Percentiles rank a stretch among this genome's conserved stretches.
These are phyloP conservation scores for Lepidium campestre DNA, from an alignment of 441 rosid species.

Conservation along the genomic window DNA sequence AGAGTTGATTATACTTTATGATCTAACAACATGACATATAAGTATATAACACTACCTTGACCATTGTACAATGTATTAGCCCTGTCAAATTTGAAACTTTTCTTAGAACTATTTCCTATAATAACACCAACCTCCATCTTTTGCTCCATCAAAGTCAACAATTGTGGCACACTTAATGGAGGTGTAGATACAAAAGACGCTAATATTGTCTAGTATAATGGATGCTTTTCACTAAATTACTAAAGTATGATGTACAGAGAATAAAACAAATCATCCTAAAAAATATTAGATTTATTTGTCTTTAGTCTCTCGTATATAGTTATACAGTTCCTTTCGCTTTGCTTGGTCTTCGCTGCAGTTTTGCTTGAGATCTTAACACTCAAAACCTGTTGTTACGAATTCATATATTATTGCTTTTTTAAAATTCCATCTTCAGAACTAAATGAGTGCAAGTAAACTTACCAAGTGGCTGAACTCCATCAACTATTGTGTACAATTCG, in stretches of 20 bases:
- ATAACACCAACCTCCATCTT: conserved; percentile 71
- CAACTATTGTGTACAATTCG: conserved; percentile 66
- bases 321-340: conserved; percentile 77
- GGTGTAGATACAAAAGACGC: conserved; percentile 81
- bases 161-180: conserved; percentile 44
- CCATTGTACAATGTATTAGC: conserved; percentile 67
- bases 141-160: conserved; percentile 67
- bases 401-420: background rate
- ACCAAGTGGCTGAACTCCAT: conserved; percentile 80
- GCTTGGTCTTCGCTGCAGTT: conserved; percentile 74
- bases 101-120: conserved; percentile 53
- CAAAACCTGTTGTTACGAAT: conserved; percentile 47
- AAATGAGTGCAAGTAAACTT: conserved; percentile 21
- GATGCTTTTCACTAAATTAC: conserved; percentile 3
- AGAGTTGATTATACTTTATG: background rate
- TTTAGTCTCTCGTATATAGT: conserved; percentile 80
- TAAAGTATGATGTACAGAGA: conserved; percentile 2
- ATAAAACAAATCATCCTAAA: background rate
- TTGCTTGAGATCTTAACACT: conserved; percentile 76
- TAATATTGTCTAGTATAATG: conserved; percentile 64
- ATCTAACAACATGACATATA: background rate
- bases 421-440: conserved; percentile 1
- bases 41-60: conserved; percentile 53
- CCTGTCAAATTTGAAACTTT: conserved; percentile 68
- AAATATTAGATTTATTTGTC: conserved; percentile 30